Conservation (phyloP, 2,329 filamentous ascomycete species). For the Graphilbum fragrans region DNA sequence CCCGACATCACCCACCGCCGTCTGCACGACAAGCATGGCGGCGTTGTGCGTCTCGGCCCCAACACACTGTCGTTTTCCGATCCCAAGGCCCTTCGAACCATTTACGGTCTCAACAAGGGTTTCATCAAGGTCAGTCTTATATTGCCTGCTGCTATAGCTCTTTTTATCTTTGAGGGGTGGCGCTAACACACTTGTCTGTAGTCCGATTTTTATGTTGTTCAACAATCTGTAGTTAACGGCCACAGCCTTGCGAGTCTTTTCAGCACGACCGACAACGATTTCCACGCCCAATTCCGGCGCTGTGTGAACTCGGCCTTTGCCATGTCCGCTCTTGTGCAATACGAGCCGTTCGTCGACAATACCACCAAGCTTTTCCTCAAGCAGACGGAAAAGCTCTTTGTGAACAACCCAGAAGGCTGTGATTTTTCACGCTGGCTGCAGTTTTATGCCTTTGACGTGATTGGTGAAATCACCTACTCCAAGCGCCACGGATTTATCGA, state of each 20-base stretch:
- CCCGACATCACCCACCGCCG: conserved; percentile 56
- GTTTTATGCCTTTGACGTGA: conserved; percentile 74
- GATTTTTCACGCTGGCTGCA: conserved; percentile 65
- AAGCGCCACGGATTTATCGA: conserved; percentile 67
- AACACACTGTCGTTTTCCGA: conserved; percentile 64
- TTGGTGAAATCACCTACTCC: conserved; percentile 65
- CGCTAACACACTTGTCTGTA: conserved; percentile 21
- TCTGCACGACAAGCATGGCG: conserved; percentile 60
- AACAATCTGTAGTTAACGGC: conserved; percentile 60
- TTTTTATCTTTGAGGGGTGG: neutral
- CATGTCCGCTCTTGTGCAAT: conserved; percentile 65
- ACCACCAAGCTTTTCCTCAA: conserved; percentile 60
- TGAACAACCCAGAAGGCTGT: conserved; percentile 31
- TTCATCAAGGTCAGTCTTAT: conserved; percentile 53
- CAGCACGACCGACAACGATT: conserved; percentile 61
- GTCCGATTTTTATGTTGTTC: conserved; percentile 73
- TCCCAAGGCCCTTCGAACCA: conserved; percentile 59
- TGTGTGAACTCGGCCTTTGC: conserved; percentile 67
- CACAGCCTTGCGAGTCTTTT: conserved; percentile 60
- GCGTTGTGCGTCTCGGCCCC: conserved; percentile 63
- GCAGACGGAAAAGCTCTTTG: conserved; percentile 45
- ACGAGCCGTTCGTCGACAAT: conserved; percentile 69
- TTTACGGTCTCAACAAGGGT: conserved; percentile 75
- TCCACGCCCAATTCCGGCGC: conserved; percentile 62
- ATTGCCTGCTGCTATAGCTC: neutral